phyloP scores from a whole-genome alignment of 176 grass and related monocot genomes.

The Carex pumila region DNA sequence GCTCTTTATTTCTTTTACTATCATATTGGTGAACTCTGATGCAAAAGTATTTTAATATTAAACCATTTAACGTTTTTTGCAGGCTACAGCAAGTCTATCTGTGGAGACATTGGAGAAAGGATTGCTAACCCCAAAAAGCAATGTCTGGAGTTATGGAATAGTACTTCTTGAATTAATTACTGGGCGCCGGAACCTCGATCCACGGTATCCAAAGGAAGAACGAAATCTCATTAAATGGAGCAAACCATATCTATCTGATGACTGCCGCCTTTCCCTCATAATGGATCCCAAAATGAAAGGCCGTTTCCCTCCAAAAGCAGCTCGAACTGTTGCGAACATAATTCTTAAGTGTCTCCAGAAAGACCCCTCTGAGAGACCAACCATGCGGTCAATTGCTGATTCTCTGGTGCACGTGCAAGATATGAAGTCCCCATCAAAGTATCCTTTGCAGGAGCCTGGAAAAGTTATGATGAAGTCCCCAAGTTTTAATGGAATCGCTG shows the following conservation, averaged over 20 bases:
- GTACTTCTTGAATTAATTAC: conserved; percentile 94
- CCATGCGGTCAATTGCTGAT: conserved; percentile 78
- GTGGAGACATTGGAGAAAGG: conserved; percentile 95
- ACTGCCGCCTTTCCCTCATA: conserved; percentile 86
- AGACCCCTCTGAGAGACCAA: conserved; percentile 78
- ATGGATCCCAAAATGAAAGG: conserved; percentile 93
- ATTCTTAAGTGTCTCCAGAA: conserved; percentile 75
- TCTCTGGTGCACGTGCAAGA: conserved; percentile 54
- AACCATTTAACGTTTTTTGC: conserved; percentile 6
- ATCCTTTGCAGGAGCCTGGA: conserved; percentile 81
- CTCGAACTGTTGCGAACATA: conserved; percentile 65
- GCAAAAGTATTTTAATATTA: not conserved
- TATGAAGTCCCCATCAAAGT: conserved; percentile 69
- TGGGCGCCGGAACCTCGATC: conserved; percentile 75
- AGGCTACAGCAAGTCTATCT: conserved; percentile 65
- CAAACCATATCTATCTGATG: conserved; percentile 76
- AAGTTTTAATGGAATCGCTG: conserved; percentile 69
- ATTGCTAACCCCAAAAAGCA: conserved; percentile 88
- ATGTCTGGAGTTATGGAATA: conserved; percentile 93
- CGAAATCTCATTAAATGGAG: conserved; percentile 84
- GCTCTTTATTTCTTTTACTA: not conserved
- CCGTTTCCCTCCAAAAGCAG: conserved; percentile 79
- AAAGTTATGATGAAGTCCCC: conserved; percentile 90
- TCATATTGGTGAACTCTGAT: not conserved
- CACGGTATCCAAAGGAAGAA: conserved; percentile 64